phyloP scores from a whole-genome alignment of 176 grass and related monocot species.

The Canna indica region DNA sequence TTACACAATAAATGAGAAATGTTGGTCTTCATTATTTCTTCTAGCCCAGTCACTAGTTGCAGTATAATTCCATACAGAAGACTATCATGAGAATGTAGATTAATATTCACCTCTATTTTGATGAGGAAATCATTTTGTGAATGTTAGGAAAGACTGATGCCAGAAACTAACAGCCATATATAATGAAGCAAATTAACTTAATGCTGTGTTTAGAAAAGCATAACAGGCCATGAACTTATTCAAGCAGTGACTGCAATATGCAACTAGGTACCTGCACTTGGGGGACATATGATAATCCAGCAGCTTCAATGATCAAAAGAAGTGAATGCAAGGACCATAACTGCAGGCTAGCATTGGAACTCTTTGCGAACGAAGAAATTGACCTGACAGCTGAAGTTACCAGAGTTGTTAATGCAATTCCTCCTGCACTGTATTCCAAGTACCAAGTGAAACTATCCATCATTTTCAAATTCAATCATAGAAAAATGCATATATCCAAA shows the following conservation, averaged over 20 bases:
- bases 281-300: slow-evolving; percentile 85
- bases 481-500: neutral
- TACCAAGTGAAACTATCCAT: neutral
- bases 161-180: neutral
- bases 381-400: slow-evolving; percentile 78
- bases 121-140: neutral
- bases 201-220: neutral
- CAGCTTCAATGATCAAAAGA: slow-evolving; percentile 95
- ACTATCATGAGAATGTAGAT: neutral
- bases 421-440: slow-evolving; percentile 62
- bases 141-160: neutral
- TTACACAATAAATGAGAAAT: too few relatives aligned
- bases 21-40: too few relatives aligned
- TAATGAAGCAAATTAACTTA: neutral
- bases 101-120: neutral
- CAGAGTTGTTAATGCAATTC: slow-evolving; percentile 83
- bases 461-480: neutral
- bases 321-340: slow-evolving; percentile 96
- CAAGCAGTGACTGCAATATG: slow-evolving; percentile 5
- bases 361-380: slow-evolving; percentile 72
- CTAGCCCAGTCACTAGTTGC: too few relatives aligned
- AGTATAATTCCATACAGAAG: too few relatives aligned
- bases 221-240: neutral
- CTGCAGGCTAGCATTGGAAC: slow-evolving; percentile 69
- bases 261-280: slow-evolving; percentile 72